Conservation (phyloP, 495 filamentous ascomycete genomes). For the Bacidia rubella region DNA sequence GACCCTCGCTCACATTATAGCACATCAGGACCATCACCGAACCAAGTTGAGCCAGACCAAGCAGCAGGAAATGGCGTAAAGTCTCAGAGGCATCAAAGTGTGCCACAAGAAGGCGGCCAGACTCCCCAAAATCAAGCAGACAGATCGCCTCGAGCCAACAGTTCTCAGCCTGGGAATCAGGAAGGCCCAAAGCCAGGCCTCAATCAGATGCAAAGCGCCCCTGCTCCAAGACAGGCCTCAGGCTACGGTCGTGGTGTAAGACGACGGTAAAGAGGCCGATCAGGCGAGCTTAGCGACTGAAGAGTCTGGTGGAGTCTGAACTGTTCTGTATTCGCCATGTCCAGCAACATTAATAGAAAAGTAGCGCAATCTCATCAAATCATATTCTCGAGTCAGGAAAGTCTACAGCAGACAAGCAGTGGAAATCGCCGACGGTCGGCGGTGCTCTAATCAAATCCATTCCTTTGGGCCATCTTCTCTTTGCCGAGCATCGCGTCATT, state of each 20-base stretch:
- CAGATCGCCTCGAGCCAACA: not conserved
- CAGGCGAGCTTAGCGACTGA: not conserved
- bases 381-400: too few species aligned
- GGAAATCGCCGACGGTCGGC: too few species aligned
- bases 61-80: not conserved
- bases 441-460: too few species aligned
- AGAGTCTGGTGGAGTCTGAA: not conserved
- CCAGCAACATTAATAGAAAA: too few species aligned
- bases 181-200: not conserved
- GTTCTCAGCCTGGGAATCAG: not conserved
- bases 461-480: too few species aligned
- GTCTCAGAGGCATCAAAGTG: not conserved
- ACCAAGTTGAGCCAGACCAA: not conserved
- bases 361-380: too few species aligned
- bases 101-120: not conserved
- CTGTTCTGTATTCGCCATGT: too few species aligned
- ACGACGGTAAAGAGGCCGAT: not conserved
- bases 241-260: not conserved
- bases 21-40: not conserved
- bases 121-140: not conserved
- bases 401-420: too few species aligned
- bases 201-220: not conserved
- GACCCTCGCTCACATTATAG: too few species aligned
- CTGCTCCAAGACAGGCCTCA: not conserved
- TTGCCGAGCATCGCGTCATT: too few species aligned